Percentiles rank a stretch among this genome's conserved stretches.
Conservation (phyloP, 352 stramenopile genomes). For the Globisporangium recalcitrans region DNA sequence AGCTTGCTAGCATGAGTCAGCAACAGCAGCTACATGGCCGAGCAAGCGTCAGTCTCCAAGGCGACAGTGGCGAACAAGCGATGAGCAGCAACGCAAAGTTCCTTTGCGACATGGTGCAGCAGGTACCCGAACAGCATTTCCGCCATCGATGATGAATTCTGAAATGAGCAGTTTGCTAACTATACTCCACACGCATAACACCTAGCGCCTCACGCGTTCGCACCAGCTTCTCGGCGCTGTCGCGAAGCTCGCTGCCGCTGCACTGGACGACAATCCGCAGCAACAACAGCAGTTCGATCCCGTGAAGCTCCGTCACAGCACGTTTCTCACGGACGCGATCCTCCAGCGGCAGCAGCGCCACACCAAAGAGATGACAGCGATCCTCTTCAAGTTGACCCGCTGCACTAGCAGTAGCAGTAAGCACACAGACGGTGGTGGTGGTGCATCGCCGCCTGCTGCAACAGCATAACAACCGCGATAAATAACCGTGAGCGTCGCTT, state of each 20-base stretch:
- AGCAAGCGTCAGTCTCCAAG: not conserved
- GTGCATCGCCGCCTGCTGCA: not conserved
- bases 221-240: slow-evolving; percentile 60
- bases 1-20: slow-evolving; percentile 1
- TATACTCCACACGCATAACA: not conserved
- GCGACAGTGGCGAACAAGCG: not conserved
- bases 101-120: slow-evolving; percentile 53
- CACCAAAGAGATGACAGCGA: slow-evolving; percentile 21
- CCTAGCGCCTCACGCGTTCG: slow-evolving; percentile 45
- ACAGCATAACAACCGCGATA: not conserved
- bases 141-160: too few relatives aligned
- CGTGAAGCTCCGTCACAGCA: slow-evolving; percentile 40
- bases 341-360: slow-evolving; percentile 34
- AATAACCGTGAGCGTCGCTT: not conserved
- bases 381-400: slow-evolving; percentile 17
- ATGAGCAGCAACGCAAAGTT: slow-evolving; percentile 31
- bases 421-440: not conserved
- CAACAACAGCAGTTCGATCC: slow-evolving; percentile 23
- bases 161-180: too few relatives aligned
- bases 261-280: not conserved
- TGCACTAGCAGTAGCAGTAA: not conserved
- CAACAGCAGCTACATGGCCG: not conserved
- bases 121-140: slow-evolving; percentile 33
- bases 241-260: slow-evolving; percentile 44
- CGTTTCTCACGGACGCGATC: slow-evolving; percentile 42